phyloP scores from a whole-genome alignment of 78 protist genomes.

The Chrysochromulina parva region DNA sequence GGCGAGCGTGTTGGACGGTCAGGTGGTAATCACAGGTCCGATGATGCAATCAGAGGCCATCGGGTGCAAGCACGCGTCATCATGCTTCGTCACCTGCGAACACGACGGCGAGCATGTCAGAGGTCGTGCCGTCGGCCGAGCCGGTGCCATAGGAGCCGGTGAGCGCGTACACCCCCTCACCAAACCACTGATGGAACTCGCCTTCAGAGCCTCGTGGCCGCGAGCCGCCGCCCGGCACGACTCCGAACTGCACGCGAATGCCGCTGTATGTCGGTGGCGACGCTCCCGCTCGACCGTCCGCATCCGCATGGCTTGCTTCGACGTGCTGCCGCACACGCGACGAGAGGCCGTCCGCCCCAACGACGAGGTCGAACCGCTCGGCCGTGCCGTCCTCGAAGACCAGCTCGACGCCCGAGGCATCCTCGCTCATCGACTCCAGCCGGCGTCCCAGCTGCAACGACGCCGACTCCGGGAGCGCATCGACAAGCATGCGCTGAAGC shows the following conservation, averaged over 20 bases:
- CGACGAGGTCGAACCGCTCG: not conserved
- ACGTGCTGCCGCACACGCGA: not conserved
- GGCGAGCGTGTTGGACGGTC: no score
- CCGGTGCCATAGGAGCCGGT: not conserved
- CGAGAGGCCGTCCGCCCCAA: not conserved
- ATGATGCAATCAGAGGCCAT: no score
- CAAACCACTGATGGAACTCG: not conserved
- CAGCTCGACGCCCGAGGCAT: not conserved
- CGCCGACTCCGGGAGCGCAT: not conserved
- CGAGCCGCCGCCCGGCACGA: not conserved
- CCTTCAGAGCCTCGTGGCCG: not conserved
- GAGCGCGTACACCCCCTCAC: not conserved
- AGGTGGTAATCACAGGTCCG: no score
- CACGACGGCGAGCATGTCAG: not conserved
- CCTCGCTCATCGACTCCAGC: not conserved
- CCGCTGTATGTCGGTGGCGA: not conserved
- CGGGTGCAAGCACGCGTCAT: not conserved
- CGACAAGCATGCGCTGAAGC: not conserved
- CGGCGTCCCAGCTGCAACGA: not conserved
- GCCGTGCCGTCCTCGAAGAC: not conserved
- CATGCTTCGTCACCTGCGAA: not conserved
- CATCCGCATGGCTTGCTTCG: not conserved
- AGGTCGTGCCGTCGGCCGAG: not conserved
- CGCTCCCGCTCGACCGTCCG: not conserved
- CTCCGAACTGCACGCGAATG: not conserved